Evolutionary conservation across 2,329 filamentous ascomycete genomes (phyloP).

Genomic region (Fusarium camptoceras): DNA sequence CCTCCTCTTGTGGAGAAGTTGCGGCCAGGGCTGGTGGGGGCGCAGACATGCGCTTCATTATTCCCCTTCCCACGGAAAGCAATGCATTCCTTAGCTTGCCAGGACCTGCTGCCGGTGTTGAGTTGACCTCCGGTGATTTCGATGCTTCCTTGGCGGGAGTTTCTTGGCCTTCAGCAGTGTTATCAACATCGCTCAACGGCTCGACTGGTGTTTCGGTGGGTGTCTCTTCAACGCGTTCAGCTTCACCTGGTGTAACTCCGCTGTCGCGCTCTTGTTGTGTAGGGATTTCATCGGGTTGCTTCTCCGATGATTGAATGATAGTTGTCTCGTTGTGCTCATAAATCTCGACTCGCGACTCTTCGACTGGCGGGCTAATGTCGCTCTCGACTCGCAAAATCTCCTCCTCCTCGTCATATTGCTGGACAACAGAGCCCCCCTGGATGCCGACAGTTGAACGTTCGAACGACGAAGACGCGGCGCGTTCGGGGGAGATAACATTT

Average conservation of each 20-base stretch:
- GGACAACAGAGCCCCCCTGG: neutral
- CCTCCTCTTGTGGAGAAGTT: conserved; percentile 7
- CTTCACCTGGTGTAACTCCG: neutral
- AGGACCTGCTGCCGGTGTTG: conserved; percentile 2
- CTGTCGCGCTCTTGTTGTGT: conserved; percentile 1
- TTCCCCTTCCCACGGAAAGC: conserved; percentile 26
- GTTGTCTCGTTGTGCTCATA: conserved; percentile 31
- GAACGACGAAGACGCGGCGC: conserved; percentile 5
- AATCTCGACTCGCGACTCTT: conserved; percentile 22
- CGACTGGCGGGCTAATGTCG: neutral
- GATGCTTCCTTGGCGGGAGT: neutral
- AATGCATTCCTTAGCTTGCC: conserved; percentile 3
- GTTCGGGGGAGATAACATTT: neutral
- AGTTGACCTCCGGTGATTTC: neutral
- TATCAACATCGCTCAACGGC: neutral
- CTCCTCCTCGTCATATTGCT: neutral
- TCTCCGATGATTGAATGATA: conserved; percentile 37
- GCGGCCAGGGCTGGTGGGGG: conserved; percentile 18
- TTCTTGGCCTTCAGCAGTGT: conserved; percentile 1
- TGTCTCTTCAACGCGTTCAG: conserved; percentile 29
- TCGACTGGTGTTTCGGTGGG: conserved; percentile 24
- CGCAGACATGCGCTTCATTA: conserved; percentile 35
- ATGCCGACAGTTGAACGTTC: conserved; percentile 11
- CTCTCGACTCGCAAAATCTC: neutral
- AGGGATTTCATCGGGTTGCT: conserved; percentile 2